Evolutionary conservation across 2,329 filamentous ascomycete species (phyloP), one percentile per base, ranked within the genome.

Genomic region (Cyphellophora europaea): DNA sequence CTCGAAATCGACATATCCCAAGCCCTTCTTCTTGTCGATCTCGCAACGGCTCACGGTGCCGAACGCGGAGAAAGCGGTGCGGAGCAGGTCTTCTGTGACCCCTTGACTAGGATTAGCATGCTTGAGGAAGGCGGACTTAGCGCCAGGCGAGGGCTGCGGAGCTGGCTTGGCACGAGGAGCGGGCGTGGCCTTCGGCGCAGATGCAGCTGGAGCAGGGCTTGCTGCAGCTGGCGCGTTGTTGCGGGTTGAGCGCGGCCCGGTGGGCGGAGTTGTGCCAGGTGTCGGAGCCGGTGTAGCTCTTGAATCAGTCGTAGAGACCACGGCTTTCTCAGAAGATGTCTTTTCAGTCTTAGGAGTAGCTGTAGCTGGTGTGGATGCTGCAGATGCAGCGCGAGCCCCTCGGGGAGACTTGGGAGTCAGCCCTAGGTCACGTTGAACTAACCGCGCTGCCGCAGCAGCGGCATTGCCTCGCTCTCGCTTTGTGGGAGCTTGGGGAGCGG

Each of bases 1-100:
- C 6, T 74, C 72, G 61, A 95, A 96, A 44, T 94, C 84, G 25
- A 93, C 80, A 54, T 95, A 94, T 2, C 87, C 89, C 51, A 94
- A 93, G 0, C 87, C 87, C 57, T 95, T 95, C 51, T 88, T 82
- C 57, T 87, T 88, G 55, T 96, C 89, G 35, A 96, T 89, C 50
- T 95, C 89, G 12, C 94, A 84, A 45, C 77, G 81, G 1, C 74
- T 74, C 30, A 95, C 74, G 1, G 72, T 58, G 2, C 89, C 89
- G 49, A 86, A 93, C 0, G 63, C 59, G 29, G 78, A 71, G 53
- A 96, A 76, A 1, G 82, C 78, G 47, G 81, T 72, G 49, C 81
- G 78, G 2, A 96, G 74, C 0, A 87, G 61, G 0, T 79, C 65
- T 53, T 95, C 89, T 0, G 86, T 95, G 30, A 95, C 83, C 11